Conservation (phyloP, 257 asterid genomes). For the Schizonepeta tenuifolia region DNA sequence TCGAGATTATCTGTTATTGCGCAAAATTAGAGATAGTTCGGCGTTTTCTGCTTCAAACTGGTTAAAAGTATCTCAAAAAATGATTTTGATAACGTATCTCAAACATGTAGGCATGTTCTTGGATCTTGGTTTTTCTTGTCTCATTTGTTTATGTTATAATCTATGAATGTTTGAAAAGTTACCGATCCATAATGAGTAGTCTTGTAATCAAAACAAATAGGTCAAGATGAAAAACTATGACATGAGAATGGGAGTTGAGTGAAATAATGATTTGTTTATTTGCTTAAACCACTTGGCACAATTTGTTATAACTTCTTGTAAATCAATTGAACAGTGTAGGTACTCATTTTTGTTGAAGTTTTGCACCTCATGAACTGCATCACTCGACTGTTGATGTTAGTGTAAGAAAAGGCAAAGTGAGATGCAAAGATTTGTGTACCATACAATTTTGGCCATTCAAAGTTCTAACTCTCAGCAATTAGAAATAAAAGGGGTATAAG, state of each 20-base stretch:
- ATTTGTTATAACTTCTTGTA: not conserved
- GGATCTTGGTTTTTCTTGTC: too few relatives aligned
- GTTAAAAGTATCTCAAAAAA: too few relatives aligned
- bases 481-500: not conserved
- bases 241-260: not conserved
- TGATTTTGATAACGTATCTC: too few relatives aligned
- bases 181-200: not conserved
- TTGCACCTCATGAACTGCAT: not conserved
- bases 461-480: not conserved
- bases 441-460: not conserved
- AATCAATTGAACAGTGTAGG: not conserved
- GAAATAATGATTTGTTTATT: not conserved
- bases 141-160: too few relatives aligned
- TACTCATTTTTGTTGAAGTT: not conserved
- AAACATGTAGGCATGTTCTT: too few relatives aligned
- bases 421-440: not conserved
- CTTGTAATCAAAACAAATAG: not conserved
- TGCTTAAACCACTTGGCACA: not conserved
- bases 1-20: not conserved
- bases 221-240: not conserved
- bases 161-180: too few relatives aligned
- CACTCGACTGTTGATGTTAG: not conserved
- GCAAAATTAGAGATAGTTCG: not conserved
- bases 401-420: slow-evolving; percentile 1
- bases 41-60: not conserved